These are phyloP conservation scores for Pseudogymnoascus sp. DNA, from an alignment of 2,329 filamentous ascomycete genomes.

Conservation along the genomic window DNA sequence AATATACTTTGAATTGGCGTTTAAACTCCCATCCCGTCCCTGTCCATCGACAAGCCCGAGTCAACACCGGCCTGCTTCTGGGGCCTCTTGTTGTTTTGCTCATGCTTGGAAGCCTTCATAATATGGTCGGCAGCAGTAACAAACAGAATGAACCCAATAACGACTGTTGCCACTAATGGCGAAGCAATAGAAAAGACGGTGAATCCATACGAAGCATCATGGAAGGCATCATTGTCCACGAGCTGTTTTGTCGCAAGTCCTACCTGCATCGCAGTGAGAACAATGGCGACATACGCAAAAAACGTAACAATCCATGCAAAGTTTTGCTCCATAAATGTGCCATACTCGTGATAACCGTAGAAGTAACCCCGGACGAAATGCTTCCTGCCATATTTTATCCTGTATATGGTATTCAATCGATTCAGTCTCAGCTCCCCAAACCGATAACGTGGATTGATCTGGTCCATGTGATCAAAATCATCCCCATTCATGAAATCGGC, in stretches of 20 bases:
- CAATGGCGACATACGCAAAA: constrained; percentile 36
- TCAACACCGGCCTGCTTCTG: neutral
- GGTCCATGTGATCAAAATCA: constrained; percentile 14
- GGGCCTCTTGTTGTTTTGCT: neutral
- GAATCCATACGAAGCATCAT: constrained; percentile 38
- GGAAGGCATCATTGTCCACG: constrained; percentile 31
- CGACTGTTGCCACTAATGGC: constrained; percentile 25
- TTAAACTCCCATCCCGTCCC: neutral
- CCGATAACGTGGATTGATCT: constrained; percentile 24
- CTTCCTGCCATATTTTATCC: constrained; percentile 7
- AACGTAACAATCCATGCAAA: constrained; percentile 33
- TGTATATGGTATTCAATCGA: constrained; percentile 24
- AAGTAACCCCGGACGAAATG: constrained; percentile 13
- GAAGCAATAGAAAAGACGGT: constrained; percentile 39
- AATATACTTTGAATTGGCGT: neutral
- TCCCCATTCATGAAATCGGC: constrained; percentile 11
- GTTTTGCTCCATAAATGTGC: constrained; percentile 35
- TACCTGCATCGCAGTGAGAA: constrained; percentile 43
- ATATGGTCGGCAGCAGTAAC: neutral
- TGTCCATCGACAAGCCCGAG: neutral
- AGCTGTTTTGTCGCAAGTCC: constrained; percentile 33
- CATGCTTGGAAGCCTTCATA: neutral
- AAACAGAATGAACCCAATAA: neutral
- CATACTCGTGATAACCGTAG: constrained; percentile 25
- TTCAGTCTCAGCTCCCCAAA: constrained; percentile 30